Conservation (phyloP, 345 rosid species). For the Kandelia obovata region DNA sequence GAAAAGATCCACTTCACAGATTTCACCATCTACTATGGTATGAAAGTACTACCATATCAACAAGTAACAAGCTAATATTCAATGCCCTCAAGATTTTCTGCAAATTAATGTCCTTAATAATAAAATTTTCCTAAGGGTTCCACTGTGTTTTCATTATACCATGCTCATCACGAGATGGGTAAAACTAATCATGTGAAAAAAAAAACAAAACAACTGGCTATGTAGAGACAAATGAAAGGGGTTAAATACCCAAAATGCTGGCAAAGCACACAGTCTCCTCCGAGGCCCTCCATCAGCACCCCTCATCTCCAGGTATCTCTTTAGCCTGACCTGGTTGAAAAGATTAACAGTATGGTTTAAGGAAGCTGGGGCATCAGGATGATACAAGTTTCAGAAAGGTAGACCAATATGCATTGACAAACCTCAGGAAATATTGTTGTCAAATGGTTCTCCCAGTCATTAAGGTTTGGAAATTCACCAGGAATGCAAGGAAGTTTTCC, state of each 20-base stretch:
- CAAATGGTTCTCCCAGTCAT: constrained; percentile 97
- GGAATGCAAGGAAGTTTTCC: constrained; percentile 94
- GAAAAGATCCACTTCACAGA: too few species aligned
- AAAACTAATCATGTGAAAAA: neutral
- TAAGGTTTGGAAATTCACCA: constrained; percentile 86
- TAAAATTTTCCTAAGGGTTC: neutral
- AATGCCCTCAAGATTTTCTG: too few species aligned
- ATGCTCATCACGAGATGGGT: constrained; percentile 10
- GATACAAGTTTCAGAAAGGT: neutral
- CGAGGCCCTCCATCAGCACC: constrained; percentile 99
- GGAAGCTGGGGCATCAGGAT: constrained; percentile 11
- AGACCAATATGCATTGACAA: constrained; percentile 13
- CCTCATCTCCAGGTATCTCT: constrained; percentile 99
- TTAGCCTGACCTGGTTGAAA: constrained; percentile 71
- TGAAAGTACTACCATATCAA: too few species aligned
- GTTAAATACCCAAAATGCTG: constrained; percentile 89
- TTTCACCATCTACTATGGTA: too few species aligned
- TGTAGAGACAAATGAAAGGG: constrained; percentile 12
- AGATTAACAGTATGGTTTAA: constrained; percentile 12
- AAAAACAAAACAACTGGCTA: neutral
- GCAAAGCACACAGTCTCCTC: constrained; percentile 94
- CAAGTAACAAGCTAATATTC: too few species aligned
- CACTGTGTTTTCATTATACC: neutral
- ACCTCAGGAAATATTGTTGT: constrained; percentile 99
- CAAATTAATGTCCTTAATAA: too few species aligned